Percentiles rank a stretch among this genome's conserved stretches.
Evolutionary conservation across 2,329 filamentous ascomycete species (phyloP).

Genomic region (Scedosporium boydii): DNA sequence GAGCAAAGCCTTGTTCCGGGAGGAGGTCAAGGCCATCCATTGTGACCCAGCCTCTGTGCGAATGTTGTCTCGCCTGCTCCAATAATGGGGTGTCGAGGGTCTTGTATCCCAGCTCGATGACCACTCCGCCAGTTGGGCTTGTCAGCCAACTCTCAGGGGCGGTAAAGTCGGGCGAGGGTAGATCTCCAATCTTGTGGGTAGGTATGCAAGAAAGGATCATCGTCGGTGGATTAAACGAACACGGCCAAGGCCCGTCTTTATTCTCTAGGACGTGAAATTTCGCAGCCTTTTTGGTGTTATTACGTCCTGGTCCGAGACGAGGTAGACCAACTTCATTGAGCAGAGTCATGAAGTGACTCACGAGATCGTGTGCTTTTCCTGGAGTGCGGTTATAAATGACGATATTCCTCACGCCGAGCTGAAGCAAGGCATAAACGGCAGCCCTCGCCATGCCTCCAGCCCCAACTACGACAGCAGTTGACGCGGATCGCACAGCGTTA

Average conservation of each 20-base stretch:
- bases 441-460: constrained; percentile 70
- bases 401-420: constrained; percentile 66
- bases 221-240: constrained; percentile 43
- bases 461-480: constrained; percentile 51
- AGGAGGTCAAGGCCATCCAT: constrained; percentile 69
- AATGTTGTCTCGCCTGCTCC: constrained; percentile 52
- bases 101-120: constrained; percentile 67
- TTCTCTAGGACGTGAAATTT: constrained; percentile 49
- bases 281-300: constrained; percentile 13
- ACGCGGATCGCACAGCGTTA: constrained; percentile 48
- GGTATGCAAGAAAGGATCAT: constrained; percentile 47
- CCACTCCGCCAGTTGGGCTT: constrained; percentile 65
- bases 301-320: constrained; percentile 27
- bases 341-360: constrained; percentile 57
- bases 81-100: constrained; percentile 63
- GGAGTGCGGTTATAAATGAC: constrained; percentile 64
- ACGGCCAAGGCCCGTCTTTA: constrained; percentile 60
- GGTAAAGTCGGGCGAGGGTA: constrained; percentile 58
- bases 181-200: constrained; percentile 54
- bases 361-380: constrained; percentile 57
- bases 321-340: constrained; percentile 32
- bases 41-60: constrained; percentile 59
- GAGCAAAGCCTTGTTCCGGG: constrained; percentile 70
- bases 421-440: constrained; percentile 68
- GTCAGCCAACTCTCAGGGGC: constrained; percentile 61